Evolutionary conservation across 495 filamentous ascomycete species (phyloP).

Genomic region (Aspergillus bertholletiae): DNA sequence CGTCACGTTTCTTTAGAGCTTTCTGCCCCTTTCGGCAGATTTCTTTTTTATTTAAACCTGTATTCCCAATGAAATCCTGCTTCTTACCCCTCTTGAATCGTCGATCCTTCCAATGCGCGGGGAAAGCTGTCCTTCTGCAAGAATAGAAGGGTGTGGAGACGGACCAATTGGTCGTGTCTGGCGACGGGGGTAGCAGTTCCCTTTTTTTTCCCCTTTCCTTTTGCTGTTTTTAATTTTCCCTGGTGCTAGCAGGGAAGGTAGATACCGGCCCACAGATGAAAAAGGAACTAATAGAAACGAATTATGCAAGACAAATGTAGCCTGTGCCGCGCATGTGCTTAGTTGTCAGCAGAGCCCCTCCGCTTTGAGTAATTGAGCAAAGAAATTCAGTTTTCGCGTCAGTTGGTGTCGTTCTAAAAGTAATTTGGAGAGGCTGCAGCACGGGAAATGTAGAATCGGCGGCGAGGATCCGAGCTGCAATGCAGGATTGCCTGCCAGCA

Average conservation of each 20-base stretch:
- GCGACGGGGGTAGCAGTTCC: constrained; percentile 10
- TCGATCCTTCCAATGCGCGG: constrained; percentile 36
- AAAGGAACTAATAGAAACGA: constrained; percentile 12
- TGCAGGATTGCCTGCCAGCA: constrained; percentile 38
- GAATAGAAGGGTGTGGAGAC: constrained; percentile 26
- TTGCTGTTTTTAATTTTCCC: background rate
- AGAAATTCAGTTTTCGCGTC: constrained; percentile 13
- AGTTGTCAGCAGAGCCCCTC: constrained; percentile 26
- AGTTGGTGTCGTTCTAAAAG: constrained; percentile 21
- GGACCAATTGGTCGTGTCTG: constrained; percentile 29
- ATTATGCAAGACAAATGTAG: constrained; percentile 21
- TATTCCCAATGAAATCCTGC: constrained; percentile 12
- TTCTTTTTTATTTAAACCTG: constrained; percentile 1
- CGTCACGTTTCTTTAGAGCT: constrained; percentile 15
- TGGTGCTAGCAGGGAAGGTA: constrained; percentile 11
- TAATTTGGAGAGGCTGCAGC: constrained; percentile 22
- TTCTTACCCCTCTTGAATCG: constrained; percentile 31
- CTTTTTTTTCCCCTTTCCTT: constrained; percentile 2
- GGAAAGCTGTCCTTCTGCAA: constrained; percentile 38
- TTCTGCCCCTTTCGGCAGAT: constrained; percentile 5
- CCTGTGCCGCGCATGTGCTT: constrained; percentile 22
- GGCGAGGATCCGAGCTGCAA: constrained; percentile 20
- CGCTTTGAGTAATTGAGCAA: constrained; percentile 5
- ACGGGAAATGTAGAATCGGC: constrained; percentile 9
- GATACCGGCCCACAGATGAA: constrained; percentile 13